Evolutionary conservation across 164 flowering plant genomes (phyloP), one percentile per base, ranked within the genome.

Genomic region (Magnolia kwangsiensis): DNA sequence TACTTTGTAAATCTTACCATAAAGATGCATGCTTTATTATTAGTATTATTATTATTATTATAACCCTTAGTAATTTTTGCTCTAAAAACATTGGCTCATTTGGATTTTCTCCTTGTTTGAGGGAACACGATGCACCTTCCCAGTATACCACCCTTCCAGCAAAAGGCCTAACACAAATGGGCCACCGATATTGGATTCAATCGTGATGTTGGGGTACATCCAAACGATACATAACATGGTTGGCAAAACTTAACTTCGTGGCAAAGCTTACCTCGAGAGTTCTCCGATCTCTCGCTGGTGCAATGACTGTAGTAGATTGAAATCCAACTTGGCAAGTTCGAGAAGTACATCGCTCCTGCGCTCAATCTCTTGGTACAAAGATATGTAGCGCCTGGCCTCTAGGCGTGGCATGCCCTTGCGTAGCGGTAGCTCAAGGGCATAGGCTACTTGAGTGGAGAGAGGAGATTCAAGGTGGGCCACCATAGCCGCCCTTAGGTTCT

Each of bases 341-440:
- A 70, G 55, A 49, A 37, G 45, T 4, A 3, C 45, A 37, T 37
- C 45, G 5, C 0, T 21, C 8, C 19, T 14, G 50, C 49, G 4
- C 6, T 68, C 37, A 37, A 9, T 3, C 7, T 68, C 49, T 68
- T 68, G 19, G 49, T 68, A 68, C 37, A 68, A 3, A 6, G 49
- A 68, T 27, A 68, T 68, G 49, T 77, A 80, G n/a, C 61, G 58
- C 50, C 73, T 51, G 1, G 82, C 55, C 45, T 79, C 61, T 49
- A 79, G 69, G 31, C 80, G 74, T 37, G 77, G 74, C 23, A 79
- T 7, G 3, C 79, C 72, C 27, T 63, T 76, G 68, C 69, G 72
- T 0, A 76, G 69, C 1, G 82, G 80, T 49, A 51, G 63, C 29
- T 74, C 50, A 11, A 82, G 50, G 20, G 80, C 72, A 50, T 77